Percentiles rank a stretch among this genome's conserved stretches.
Evolutionary conservation across 768 basidiomycete genomes (phyloP).

Genomic region (Boletus insuetus): DNA sequence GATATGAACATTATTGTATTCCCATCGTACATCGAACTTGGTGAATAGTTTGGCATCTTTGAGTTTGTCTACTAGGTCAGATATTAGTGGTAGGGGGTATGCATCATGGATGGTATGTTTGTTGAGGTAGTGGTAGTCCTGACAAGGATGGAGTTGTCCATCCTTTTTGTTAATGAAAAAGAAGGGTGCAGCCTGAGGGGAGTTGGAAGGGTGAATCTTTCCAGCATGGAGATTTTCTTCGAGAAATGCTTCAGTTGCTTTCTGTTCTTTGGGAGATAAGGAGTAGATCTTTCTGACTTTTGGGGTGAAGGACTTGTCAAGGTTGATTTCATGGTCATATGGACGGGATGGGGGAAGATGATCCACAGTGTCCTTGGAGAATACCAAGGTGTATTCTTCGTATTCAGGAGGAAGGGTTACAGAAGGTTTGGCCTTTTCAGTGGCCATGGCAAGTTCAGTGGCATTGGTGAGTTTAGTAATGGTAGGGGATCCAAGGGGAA

Average conservation of each 20-base stretch:
- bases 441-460: too few species aligned
- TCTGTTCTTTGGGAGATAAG: too few species aligned
- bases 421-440: rapidly evolving
- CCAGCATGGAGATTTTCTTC: background rate
- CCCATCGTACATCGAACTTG: too few species aligned
- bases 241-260: background rate
- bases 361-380: background rate
- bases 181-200: background rate
- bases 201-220: background rate
- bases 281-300: too few species aligned
- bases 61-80: too few species aligned
- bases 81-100: too few species aligned
- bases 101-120: too few species aligned
- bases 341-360: background rate
- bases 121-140: background rate
- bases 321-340: background rate
- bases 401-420: background rate
- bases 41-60: too few species aligned
- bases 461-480: too few species aligned
- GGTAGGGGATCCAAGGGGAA: too few species aligned
- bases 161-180: background rate
- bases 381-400: background rate
- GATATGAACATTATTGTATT: too few species aligned
- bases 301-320: too few species aligned
- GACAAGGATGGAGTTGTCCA: background rate